Percentiles rank a stretch among this genome's conserved stretches.
These are phyloP conservation scores for Aureobasidium sp. DNA, from an alignment of 2,329 filamentous ascomycete species.

Conservation along the genomic window DNA sequence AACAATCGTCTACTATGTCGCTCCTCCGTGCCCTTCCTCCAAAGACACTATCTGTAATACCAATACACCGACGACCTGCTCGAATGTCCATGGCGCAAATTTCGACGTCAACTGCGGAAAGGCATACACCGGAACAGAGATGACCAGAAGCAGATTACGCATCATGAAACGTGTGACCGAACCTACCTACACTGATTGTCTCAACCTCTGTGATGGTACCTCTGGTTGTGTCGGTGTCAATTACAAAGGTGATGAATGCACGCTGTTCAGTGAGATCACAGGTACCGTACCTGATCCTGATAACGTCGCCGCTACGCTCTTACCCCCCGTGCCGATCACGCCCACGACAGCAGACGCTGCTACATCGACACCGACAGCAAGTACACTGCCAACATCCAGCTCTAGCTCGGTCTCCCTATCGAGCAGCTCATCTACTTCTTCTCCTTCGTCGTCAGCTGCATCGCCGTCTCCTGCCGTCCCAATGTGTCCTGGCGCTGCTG, in stretches of 20 bases:
- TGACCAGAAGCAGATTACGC: slow-evolving; percentile 14
- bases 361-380: background rate
- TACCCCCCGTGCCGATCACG: slow-evolving; percentile 2
- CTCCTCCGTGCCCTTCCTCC: slow-evolving; percentile 9
- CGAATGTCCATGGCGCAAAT: background rate
- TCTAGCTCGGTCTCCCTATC: background rate
- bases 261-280: slow-evolving; percentile 25
- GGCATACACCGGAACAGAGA: slow-evolving; percentile 21
- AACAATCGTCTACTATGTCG: slow-evolving; percentile 8
- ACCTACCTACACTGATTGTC: slow-evolving; percentile 20
- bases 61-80: slow-evolving; percentile 1
- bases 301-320: slow-evolving; percentile 16
- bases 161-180: slow-evolving; percentile 15
- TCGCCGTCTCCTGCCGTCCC: slow-evolving; percentile 3
- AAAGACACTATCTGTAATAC: slow-evolving; percentile 6
- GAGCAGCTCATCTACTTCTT: background rate
- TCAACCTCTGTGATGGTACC: slow-evolving; percentile 24
- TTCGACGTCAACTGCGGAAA: slow-evolving; percentile 22
- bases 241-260: slow-evolving; percentile 25
- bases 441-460: background rate
- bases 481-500: slow-evolving; percentile 20
- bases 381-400: background rate
- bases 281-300: slow-evolving; percentile 23
- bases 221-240: slow-evolving; percentile 25
- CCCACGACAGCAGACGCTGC: slow-evolving; percentile 3